A percentile compares a stretch with the other conserved stretches of the same genome.
These are phyloP conservation scores for Rosa multiflora DNA, from an alignment of 306 rosid species.

Conservation along the genomic window DNA sequence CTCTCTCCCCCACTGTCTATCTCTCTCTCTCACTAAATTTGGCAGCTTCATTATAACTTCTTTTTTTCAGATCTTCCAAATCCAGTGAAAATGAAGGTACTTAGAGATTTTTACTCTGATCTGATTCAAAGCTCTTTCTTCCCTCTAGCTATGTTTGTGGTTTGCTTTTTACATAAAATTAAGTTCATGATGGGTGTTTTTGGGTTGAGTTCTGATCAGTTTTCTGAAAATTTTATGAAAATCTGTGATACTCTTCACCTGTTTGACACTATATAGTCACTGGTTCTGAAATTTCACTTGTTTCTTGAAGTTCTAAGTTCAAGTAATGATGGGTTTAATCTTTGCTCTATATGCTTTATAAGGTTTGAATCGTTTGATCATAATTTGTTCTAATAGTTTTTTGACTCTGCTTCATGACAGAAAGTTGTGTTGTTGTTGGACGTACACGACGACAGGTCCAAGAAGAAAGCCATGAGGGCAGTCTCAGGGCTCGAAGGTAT, in stretches of 20 bases:
- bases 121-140: neutral
- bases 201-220: neutral
- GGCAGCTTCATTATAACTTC: too few relatives aligned
- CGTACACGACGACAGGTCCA: constrained; percentile 42
- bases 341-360: neutral
- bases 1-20: neutral
- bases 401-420: constrained; percentile 38
- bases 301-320: neutral
- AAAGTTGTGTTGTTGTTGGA: constrained; percentile 57
- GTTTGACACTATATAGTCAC: neutral
- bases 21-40: neutral
- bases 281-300: neutral
- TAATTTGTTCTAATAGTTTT: neutral
- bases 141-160: neutral
- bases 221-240: neutral
- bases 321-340: neutral
- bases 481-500: constrained; percentile 72
- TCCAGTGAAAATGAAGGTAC: constrained; percentile 37
- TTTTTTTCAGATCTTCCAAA: neutral
- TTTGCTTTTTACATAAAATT: neutral
- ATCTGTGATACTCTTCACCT: too few relatives aligned
- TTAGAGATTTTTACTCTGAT: neutral
- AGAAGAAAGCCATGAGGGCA: constrained; percentile 59
- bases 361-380: neutral
- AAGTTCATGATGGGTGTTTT: neutral